Conservation (phyloP, 352 stramenopile genomes). For the Pilasporangium apinafurcum region DNA sequence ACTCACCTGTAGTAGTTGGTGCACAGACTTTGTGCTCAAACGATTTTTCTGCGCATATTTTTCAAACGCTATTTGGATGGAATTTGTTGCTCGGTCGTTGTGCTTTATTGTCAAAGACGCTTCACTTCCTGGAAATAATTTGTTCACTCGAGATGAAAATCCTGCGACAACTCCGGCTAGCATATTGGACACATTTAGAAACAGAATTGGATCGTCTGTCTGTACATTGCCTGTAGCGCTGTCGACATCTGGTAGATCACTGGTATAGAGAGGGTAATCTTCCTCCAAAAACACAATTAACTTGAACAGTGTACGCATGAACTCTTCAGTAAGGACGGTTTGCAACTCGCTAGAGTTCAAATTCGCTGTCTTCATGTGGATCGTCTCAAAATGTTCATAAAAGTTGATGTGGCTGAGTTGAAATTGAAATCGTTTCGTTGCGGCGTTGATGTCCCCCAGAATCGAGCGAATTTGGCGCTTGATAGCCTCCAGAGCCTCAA, state of each 20-base stretch:
- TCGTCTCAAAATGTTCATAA: constrained; percentile 71
- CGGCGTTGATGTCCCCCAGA: constrained; percentile 16
- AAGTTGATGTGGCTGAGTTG: constrained; percentile 51
- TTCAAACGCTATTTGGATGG: constrained; percentile 13
- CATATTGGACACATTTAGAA: constrained; percentile 62
- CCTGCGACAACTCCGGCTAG: constrained; percentile 51
- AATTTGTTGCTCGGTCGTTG: constrained; percentile 3
- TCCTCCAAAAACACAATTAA: constrained; percentile 71
- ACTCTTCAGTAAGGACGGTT: constrained; percentile 68
- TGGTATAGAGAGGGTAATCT: constrained; percentile 28
- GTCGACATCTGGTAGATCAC: background rate
- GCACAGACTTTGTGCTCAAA: constrained; percentile 13
- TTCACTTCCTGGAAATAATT: constrained; percentile 38
- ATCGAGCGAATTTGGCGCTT: constrained; percentile 47
- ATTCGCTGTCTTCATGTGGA: constrained; percentile 55
- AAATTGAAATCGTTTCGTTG: constrained; percentile 13
- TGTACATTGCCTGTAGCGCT: constrained; percentile 5
- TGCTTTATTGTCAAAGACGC: constrained; percentile 12
- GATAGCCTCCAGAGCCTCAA: constrained; percentile 66
- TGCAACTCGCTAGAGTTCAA: constrained; percentile 73
- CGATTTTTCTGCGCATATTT: constrained; percentile 18
- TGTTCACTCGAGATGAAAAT: constrained; percentile 32
- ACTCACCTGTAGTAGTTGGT: constrained; percentile 27
- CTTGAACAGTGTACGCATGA: constrained; percentile 65
- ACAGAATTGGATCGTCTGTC: constrained; percentile 16